These are phyloP conservation scores for Trypanosoma caninum DNA, from an alignment of 208 protist genomes.

Conservation along the genomic window DNA sequence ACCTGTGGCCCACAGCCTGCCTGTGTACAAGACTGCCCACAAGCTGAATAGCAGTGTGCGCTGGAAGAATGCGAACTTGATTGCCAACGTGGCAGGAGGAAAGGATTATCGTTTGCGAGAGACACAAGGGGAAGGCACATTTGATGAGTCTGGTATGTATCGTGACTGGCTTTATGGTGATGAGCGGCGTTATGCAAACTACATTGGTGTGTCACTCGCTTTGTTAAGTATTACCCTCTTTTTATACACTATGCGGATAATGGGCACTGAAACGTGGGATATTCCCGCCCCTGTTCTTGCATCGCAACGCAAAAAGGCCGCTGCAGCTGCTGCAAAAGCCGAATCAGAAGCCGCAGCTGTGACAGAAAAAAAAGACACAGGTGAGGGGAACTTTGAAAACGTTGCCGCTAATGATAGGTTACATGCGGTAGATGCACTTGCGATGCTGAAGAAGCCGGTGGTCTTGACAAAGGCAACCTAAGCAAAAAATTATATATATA, in stretches of 20 bases:
- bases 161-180: conserved; percentile 90
- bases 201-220: conserved; percentile 58
- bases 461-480: conserved; percentile 45
- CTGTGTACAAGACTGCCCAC: conserved; percentile 85
- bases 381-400: no score
- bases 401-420: neutral
- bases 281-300: conserved; percentile 78
- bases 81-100: conserved; percentile 76
- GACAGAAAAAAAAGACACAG: neutral
- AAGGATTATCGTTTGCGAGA: conserved; percentile 82
- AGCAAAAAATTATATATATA: conserved; percentile 7
- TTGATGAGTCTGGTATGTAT: conserved; percentile 87
- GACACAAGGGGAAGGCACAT: conserved; percentile 78
- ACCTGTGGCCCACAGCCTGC: conserved; percentile 79
- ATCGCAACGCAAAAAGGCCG: conserved; percentile 60
- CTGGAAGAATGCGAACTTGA: conserved; percentile 86
- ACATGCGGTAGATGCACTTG: conserved; percentile 44
- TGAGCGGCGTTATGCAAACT: conserved; percentile 85
- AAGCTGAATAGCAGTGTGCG: conserved; percentile 78
- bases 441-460: conserved; percentile 73
- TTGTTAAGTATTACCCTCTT: conserved; percentile 61
- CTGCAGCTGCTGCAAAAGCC: neutral
- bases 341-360: conserved; percentile 13
- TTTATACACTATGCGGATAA: conserved; percentile 80
- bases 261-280: conserved; percentile 82